These are phyloP conservation scores for Cordyceps farinosa DNA, from an alignment of 2,329 filamentous ascomycete species.

Conservation along the genomic window DNA sequence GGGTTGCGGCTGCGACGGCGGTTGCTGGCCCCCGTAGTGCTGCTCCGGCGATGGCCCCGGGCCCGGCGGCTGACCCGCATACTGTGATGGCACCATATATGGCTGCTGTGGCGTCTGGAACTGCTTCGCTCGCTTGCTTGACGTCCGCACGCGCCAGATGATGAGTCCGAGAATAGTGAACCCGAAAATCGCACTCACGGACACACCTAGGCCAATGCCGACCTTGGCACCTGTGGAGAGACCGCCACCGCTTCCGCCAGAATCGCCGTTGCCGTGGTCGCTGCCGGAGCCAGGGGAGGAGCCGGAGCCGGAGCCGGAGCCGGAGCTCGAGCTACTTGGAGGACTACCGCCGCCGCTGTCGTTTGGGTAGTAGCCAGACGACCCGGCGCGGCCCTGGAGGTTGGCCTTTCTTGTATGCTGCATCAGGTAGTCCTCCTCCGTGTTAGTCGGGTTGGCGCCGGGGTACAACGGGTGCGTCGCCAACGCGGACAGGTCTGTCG, in stretches of 20 bases:
- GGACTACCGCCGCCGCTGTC: not conserved
- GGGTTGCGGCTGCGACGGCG: not conserved
- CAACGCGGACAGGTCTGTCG: conserved; percentile 12
- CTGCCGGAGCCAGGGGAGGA: not conserved
- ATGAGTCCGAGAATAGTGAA: not conserved
- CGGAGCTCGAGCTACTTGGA: not conserved
- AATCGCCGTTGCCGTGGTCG: not conserved
- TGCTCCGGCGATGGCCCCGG: not conserved
- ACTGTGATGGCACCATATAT: not conserved
- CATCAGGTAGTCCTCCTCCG: conserved; percentile 7
- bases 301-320: not conserved
- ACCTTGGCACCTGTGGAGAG: not conserved
- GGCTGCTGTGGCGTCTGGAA: not conserved
- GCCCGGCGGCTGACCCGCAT: not conserved
- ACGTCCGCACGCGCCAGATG: not conserved
- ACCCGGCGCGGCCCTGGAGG: not conserved
- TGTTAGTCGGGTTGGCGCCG: conserved; percentile 16
- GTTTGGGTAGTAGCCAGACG: not conserved
- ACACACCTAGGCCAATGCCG: not conserved
- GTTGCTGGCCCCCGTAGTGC: not conserved
- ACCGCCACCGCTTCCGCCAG: not conserved
- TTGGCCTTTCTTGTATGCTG: not conserved
- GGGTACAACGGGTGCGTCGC: conserved; percentile 15
- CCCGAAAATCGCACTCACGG: not conserved
- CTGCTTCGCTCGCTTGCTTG: not conserved